Base-by-base conservation (phyloP, 129 eudicot genomes). In the Artemisia tridentata region DNA sequence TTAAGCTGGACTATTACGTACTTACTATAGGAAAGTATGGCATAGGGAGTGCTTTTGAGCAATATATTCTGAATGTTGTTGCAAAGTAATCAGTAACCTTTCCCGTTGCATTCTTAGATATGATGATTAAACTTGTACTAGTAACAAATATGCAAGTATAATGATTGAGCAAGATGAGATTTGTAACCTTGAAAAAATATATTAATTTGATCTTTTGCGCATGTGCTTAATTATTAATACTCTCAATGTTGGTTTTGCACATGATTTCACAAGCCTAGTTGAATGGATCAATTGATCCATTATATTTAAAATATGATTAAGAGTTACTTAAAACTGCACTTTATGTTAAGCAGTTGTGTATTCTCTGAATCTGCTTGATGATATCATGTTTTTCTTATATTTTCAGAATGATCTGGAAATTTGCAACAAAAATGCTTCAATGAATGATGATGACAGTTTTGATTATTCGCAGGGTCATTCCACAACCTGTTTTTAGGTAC, bases 381-480 rank as follows among this genome's bases (percentile, higher is more conserved):
- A 50, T 76, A 52, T 45, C 23, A 8, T 20, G 46, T 41, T 16
- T 72, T 6, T 46, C 45, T 6, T 19, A 19, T 3, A 6, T 23
- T 63, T 41, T 21, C 84, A 86, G 88, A 83, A 83, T 25, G 80
- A 81, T 68, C 63, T 72, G 62, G 55, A 75, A 69, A 70, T 73
- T 54, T 45, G 79, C 63, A 75, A 60, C 66, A 76, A 67, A 72
- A 80, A 76, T 46, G 63, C 72, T 72, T 73, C 83, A 38, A 64
- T 71, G 70, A 80, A 79, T 79, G 82, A 79, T 61, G 72, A 63
- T 45, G 21, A 19, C 72, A 72, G 75, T 66, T 73, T 72, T 52
- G 84, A 74, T 72, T 86, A 63, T 71, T 89, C 96, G 63, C 86
- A 84, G 75, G 92, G 89, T 60, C 78, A 84, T 71, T 86, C 96